These are phyloP conservation scores for Chlorella sp. DNA, from an alignment of 139 green algal genomes.

Conservation along the genomic window DNA sequence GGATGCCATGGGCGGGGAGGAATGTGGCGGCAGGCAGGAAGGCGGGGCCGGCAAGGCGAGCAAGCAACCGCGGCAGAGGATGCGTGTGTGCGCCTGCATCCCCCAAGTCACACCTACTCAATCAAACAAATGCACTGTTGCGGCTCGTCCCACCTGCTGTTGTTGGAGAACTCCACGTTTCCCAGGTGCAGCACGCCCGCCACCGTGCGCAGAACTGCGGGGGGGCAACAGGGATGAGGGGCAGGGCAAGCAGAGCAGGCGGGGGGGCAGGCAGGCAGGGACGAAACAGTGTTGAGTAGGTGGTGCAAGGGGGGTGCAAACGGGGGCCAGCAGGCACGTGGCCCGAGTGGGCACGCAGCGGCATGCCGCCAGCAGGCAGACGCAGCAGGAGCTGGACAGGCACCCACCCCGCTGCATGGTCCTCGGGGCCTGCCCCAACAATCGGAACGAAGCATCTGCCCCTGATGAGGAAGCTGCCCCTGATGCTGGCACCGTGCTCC, in stretches of 20 bases:
- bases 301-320: not conserved
- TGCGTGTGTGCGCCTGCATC: too few species aligned
- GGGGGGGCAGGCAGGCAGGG: not conserved
- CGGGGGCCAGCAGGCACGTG: not conserved
- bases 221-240: not conserved
- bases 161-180: conserved; percentile 56
- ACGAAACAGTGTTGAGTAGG: not conserved
- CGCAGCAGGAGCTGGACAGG: not conserved
- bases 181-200: conserved; percentile 92
- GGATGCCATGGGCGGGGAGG: not conserved
- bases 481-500: too few species aligned
- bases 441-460: too few species aligned
- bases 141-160: not conserved
- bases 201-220: conserved; percentile 75
- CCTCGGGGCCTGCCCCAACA: too few species aligned
- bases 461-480: too few species aligned
- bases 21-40: not conserved
- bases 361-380: not conserved
- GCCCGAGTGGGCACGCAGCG: not conserved
- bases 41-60: too few species aligned
- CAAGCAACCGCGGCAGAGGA: too few species aligned
- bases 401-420: not conserved
- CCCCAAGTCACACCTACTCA: too few species aligned
- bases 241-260: not conserved
- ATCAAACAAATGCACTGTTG: not conserved